Base-by-base conservation (phyloP, 176 grass and related monocot species). In the Saccharum officinarum region DNA sequence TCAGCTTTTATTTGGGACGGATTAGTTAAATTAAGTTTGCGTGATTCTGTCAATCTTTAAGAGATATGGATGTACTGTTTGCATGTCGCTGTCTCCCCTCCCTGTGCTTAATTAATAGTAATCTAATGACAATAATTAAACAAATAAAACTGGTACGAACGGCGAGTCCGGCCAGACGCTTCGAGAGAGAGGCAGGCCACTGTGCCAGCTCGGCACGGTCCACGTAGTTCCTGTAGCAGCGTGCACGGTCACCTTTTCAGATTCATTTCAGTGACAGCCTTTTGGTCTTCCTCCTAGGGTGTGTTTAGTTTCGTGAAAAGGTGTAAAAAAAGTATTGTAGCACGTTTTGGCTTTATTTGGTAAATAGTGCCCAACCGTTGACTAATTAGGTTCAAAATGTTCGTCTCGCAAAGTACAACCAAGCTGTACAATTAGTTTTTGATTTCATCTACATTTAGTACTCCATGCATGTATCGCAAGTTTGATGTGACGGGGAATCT, bases 31-130 rank as follows among this genome's bases (percentile, higher is more conserved):
- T 34, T 57, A 59, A 47, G 40, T 28, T 3, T 37, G 11, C n/a
- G 15, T 34, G 34, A 60, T 61, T 20, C 34, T 72, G 65, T 50
- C 40, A 40, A 70, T 76, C 86, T 76, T 83, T 80, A 37, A 5
- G 37, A 46, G 71, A 60, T 76, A 26, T 26, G 46, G 78, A 34
- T 67, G 46, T 16, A 36, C 13, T 69, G 45, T 59, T 7, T 13
- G 49, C 16, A 52, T 60, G n/a, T 78, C 7, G 12, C 8, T 87
- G 71, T 67, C 61, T 10, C 34, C 39, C 28, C 10, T 30, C 44
- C 44, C 11, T 46, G 11, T 33, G 40, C n/a, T 25, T 23, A 45
- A 3, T 28, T 28, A 28, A 28, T 28, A n/a, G n/a, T 18, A 8
- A 15, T 52, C 18, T 54, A 57, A 57, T 57, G 17, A 54, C 6